Evolutionary conservation across 768 basidiomycete species (phyloP), one percentile per base, ranked within the genome.

Genomic region (Boletus reticuloceps): DNA sequence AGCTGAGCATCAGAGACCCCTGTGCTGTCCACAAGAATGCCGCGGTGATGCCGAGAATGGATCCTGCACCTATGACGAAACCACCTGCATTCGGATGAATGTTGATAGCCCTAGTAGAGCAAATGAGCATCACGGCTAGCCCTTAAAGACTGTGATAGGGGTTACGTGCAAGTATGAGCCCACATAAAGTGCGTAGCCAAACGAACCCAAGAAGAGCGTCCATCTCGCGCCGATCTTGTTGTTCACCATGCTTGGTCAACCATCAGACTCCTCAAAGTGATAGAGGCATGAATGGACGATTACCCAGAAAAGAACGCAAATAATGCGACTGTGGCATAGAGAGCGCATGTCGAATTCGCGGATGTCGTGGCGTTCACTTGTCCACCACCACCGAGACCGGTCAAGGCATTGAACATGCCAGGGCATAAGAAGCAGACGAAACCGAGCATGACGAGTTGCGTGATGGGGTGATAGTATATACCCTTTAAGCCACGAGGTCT

Each of bases 21-120:
- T 91, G 89, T 2, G 88, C 87, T 0, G 88, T 85, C 89, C 89
- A 90, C 8, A 91, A 74, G 40, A 91, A 71, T 7, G 77, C 80
- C 5, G 79, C 89, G 55, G 84, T 86, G 46, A 89, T 63, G 7
- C 90, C 89, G 11, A 90, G 82, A 53, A 88, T 68, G 41, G 84
- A 84, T 10, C 89, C 89, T 9, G 87, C 79, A 13, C 78, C 81
- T 58, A 91, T 81, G 45, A 87, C 82, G 68, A 90, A 91, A 20
- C 68, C 75, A 22, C 78, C 75, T 6, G 82, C 82, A 40, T 78
- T 67, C 19, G 78, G 77, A 62, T 88, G 86, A 27, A 89, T 86
- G 62, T 89, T 89, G 59, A 86, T 72, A 10, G 81, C 83, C 16
- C 87, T 89, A 58, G 12, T 20, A 39, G 50, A 45, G 34, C 42